Percentiles rank a stretch among this genome's conserved stretches.
phyloP scores from a whole-genome alignment of 306 rosid species.

The Corylus americana region DNA sequence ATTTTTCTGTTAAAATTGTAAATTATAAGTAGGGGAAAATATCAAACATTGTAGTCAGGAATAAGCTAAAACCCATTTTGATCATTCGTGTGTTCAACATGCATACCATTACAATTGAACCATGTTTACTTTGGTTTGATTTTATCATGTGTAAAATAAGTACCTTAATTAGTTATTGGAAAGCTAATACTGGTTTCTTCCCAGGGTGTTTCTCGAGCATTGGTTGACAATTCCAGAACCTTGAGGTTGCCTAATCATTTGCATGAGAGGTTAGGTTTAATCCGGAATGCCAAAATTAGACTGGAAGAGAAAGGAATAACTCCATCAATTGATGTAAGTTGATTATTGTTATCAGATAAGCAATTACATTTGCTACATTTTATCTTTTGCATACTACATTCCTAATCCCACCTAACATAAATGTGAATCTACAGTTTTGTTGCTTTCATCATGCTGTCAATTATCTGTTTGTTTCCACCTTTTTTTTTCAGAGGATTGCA shows the following conservation, averaged over 20 bases:
- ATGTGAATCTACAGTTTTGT: not conserved
- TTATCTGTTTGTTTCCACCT: conserved; percentile 13
- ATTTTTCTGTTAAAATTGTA: conserved; percentile 16
- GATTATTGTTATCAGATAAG: conserved; percentile 13
- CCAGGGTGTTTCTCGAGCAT: conserved; percentile 93
- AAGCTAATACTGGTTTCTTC: conserved; percentile 1
- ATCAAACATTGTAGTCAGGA: conserved; percentile 7
- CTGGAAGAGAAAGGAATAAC: conserved; percentile 84
- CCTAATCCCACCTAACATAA: conserved; percentile 13
- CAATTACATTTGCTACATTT: conserved; percentile 11
- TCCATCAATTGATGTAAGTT: conserved; percentile 91
- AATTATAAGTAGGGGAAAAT: not conserved
- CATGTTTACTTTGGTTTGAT: not conserved
- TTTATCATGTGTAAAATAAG: not conserved
- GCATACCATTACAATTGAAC: not conserved
- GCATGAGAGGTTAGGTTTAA: conserved; percentile 86
- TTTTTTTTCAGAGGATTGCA: conserved; percentile 73
- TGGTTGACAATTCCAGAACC: conserved; percentile 87
- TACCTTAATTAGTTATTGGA: not conserved
- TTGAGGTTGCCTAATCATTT: conserved; percentile 79
- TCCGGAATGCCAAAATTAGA: conserved; percentile 77
- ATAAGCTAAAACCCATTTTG: not conserved
- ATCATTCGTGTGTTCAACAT: not conserved
- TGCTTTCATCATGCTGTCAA: not conserved
- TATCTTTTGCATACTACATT: conserved; percentile 9